These are phyloP conservation scores for maize (Zea mays) DNA, from an alignment of 176 grass and related monocot species.

Conservation along the genomic window Zm-B73-REFERENCE-NAM-5.0 NC_050097.1:116176501-116177000, in stretches of 20 bases:
- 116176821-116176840: slow-evolving; percentile 45
- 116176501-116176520: not conserved
- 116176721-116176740: slow-evolving; percentile 40
- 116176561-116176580: slow-evolving; percentile 88
- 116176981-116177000: not conserved
- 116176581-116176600: slow-evolving; percentile 77
- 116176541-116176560: slow-evolving; percentile 68
- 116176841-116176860: slow-evolving; percentile 60
- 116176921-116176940: slow-evolving; percentile 22
- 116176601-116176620: slow-evolving; percentile 88
- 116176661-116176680: slow-evolving; percentile 6
- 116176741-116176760: slow-evolving; percentile 51
- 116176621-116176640: slow-evolving; percentile 56
- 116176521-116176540: slow-evolving; percentile 10
- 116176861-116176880: slow-evolving; percentile 76
- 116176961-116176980: not conserved
- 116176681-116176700: slow-evolving; percentile 16
- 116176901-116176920: slow-evolving; percentile 10
- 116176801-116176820: slow-evolving; percentile 58
- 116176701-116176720: slow-evolving; percentile 37
- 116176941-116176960: slow-evolving; percentile 15
- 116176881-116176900: slow-evolving; percentile 29
- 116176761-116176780: slow-evolving; percentile 56
- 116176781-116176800: slow-evolving; percentile 49
- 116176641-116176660: slow-evolving; percentile 33